Percentiles rank a stretch among this genome's conserved stretches.
Conservation (phyloP, 768 basidiomycete genomes). For the Tulasnella sp. region DNA sequence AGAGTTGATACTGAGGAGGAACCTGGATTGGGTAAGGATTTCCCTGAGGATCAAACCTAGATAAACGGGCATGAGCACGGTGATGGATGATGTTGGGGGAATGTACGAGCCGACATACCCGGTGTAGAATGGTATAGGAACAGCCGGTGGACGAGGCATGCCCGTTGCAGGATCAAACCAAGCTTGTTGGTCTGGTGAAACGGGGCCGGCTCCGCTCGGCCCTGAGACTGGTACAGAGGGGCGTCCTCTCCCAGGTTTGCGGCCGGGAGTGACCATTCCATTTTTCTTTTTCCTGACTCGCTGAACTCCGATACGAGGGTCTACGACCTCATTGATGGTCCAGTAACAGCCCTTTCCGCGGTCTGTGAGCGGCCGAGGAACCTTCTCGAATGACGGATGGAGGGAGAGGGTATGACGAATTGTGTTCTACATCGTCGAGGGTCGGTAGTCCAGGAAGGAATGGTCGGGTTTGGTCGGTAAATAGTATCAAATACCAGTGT, state of each 20-base stretch:
- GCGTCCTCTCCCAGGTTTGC: conserved; percentile 30
- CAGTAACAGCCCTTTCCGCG: conserved; percentile 91
- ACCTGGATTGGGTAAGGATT: conserved; percentile 32
- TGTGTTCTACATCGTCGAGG: conserved; percentile 63
- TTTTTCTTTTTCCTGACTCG: conserved; percentile 75
- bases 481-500: conserved; percentile 31
- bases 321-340: conserved; percentile 57
- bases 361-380: conserved; percentile 87
- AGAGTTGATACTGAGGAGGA: conserved; percentile 12
- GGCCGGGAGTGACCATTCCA: conserved; percentile 3
- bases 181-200: conserved; percentile 21
- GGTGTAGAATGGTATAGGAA: conserved; percentile 2
- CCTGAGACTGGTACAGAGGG: conserved; percentile 18
- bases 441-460: not conserved
- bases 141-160: conserved; percentile 14
- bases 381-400: conserved; percentile 90
- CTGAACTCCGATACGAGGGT: conserved; percentile 70
- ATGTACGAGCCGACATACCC: not conserved
- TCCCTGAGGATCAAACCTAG: conserved; percentile 33
- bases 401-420: conserved; percentile 89
- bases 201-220: not conserved
- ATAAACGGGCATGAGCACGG: conserved; percentile 1
- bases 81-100: not conserved
- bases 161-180: conserved; percentile 14
- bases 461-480: conserved; percentile 21